A percentile compares a stretch with the other conserved stretches of the same genome.
Evolutionary conservation across 169 alveolate species (phyloP).

Genomic region (Plasmodium malariae): DNA sequence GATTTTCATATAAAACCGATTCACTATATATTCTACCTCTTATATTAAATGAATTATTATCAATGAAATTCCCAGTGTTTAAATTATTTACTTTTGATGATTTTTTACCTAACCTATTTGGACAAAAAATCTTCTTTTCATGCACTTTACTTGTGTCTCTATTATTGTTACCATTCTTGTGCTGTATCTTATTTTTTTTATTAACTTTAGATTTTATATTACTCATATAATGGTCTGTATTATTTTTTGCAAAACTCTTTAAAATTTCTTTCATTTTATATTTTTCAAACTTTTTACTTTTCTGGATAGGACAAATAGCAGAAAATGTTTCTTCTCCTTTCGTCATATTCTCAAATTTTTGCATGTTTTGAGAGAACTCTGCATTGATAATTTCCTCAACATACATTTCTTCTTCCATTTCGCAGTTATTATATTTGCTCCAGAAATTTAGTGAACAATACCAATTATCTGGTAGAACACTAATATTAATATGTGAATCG

Average conservation of each 20-base stretch:
- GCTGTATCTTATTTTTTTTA: neutral
- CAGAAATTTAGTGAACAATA: conserved; percentile 83
- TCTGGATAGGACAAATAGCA: neutral
- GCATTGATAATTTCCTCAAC: conserved; percentile 22
- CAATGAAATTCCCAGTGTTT: neutral
- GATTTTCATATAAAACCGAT: neutral
- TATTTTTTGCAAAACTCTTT: neutral
- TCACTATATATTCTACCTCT: neutral
- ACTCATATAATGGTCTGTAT: neutral
- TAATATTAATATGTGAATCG: conserved; percentile 79
- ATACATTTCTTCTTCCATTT: conserved; percentile 58
- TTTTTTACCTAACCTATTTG: conserved; percentile 1
- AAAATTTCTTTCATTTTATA: neutral
- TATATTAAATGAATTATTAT: neutral
- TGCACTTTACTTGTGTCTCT: neutral
- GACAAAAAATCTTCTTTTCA: conserved; percentile 1
- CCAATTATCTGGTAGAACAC: conserved; percentile 84
- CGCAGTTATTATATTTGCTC: conserved; percentile 64
- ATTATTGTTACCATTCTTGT: neutral
- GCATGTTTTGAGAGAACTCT: neutral
- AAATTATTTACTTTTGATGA: neutral
- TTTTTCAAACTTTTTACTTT: conserved; percentile 9
- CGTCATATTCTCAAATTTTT: neutral
- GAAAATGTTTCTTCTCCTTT: neutral
- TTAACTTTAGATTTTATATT: neutral